phyloP scores from a whole-genome alignment of 495 filamentous ascomycete species.

The Penicillium salamii region DNA sequence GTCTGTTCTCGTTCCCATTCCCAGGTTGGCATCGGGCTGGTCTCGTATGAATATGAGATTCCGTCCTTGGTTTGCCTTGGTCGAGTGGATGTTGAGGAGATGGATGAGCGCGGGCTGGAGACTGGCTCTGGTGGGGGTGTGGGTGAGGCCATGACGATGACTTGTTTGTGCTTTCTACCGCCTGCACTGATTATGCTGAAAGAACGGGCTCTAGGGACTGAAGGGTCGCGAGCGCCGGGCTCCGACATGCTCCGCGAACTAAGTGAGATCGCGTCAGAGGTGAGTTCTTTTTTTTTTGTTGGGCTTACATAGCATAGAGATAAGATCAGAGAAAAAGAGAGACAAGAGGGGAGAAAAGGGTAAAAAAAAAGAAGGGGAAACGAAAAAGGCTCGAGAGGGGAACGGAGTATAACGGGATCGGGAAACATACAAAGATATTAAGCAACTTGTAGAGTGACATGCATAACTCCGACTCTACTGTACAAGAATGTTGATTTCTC shows the following conservation, averaged over 20 bases:
- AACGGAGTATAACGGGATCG: neutral
- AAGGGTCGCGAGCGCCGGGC: neutral
- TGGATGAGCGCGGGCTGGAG: slow-evolving; percentile 23
- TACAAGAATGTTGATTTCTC: too few relatives aligned
- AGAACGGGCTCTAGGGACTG: neutral
- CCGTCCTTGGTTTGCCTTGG: neutral
- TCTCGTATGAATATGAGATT: too few relatives aligned
- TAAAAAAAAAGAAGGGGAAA: neutral
- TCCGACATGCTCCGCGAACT: slow-evolving; percentile 27
- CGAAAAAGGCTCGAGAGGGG: neutral
- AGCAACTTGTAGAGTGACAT: neutral
- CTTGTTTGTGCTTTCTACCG: slow-evolving; percentile 6
- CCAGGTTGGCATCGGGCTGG: too few relatives aligned
- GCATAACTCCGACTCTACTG: too few relatives aligned
- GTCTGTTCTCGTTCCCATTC: too few relatives aligned
- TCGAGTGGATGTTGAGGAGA: slow-evolving; percentile 22
- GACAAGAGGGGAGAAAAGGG: neutral
- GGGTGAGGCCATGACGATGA: slow-evolving; percentile 18
- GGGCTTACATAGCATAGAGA: neutral
- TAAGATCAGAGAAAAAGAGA: too few relatives aligned
- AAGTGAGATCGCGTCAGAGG: neutral
- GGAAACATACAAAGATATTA: neutral
- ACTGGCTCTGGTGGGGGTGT: slow-evolving; percentile 14
- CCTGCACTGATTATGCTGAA: slow-evolving; percentile 1
- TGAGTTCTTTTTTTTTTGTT: too few relatives aligned